A percentile compares a stretch with the other conserved stretches of the same genome.
Conservation (phyloP, 139 green algal genomes). For the Nannochloris sp. region DNA sequence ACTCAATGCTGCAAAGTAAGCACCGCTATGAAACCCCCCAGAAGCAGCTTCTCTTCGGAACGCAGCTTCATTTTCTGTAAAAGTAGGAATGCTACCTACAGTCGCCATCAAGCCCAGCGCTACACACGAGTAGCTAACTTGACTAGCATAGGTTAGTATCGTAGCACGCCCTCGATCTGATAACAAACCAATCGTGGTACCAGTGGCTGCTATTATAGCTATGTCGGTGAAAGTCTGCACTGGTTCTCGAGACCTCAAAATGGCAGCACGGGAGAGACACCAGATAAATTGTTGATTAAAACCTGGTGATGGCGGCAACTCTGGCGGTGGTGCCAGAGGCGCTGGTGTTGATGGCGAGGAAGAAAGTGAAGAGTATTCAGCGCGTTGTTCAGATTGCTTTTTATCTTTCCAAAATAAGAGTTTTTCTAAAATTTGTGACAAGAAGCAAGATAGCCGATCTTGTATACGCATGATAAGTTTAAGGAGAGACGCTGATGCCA, state of each 20-base stretch:
- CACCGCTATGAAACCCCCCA: slow-evolving; percentile 25
- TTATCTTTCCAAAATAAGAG: too few species aligned
- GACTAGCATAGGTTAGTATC: slow-evolving; percentile 37
- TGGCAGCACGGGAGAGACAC: slow-evolving; percentile 24
- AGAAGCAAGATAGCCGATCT: too few species aligned
- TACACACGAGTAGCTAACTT: slow-evolving; percentile 42
- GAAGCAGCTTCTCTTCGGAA: slow-evolving; percentile 41
- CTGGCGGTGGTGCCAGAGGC: too few species aligned
- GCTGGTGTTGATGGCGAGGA: too few species aligned
- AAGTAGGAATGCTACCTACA: slow-evolving; percentile 38
- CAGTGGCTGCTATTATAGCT: slow-evolving; percentile 43
- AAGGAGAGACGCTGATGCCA: too few species aligned
- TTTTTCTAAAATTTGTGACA: too few species aligned
- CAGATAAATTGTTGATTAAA: slow-evolving; percentile 41
- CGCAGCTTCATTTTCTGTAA: slow-evolving; percentile 21
- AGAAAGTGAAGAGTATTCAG: too few species aligned
- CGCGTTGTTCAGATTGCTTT: too few species aligned
- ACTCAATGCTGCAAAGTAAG: slow-evolving; percentile 44
- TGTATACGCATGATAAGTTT: too few species aligned
- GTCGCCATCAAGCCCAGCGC: slow-evolving; percentile 41
- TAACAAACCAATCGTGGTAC: slow-evolving; percentile 39
- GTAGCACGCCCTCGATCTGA: slow-evolving; percentile 36
- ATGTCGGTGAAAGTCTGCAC: slow-evolving; percentile 37
- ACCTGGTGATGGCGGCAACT: too few species aligned
- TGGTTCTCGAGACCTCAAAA: slow-evolving; percentile 29